Percentiles rank a stretch among this genome's conserved stretches.
phyloP scores from a whole-genome alignment of 345 rosid species.

The Atalantia buxifolia region DNA sequence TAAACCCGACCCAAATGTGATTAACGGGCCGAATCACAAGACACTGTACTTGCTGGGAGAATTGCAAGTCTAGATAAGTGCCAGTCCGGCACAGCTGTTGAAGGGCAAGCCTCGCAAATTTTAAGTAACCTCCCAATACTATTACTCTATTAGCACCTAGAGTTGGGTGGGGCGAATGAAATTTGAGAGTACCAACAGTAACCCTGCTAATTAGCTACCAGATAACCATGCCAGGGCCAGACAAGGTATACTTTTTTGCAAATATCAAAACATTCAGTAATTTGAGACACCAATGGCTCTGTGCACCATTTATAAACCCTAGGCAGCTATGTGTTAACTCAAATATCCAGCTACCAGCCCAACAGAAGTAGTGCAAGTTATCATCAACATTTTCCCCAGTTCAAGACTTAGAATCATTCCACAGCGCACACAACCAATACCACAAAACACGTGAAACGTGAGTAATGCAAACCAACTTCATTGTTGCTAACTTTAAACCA shows the following conservation, averaged over 20 bases:
- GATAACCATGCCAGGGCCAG: background rate
- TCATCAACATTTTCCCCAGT: background rate
- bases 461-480: background rate
- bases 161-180: background rate
- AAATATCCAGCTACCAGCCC: background rate
- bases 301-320: background rate
- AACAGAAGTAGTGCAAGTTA: background rate
- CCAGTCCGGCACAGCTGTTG: background rate
- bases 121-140: background rate
- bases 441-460: too few species aligned
- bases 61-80: too few species aligned
- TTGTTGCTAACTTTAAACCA: background rate
- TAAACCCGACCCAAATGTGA: background rate
- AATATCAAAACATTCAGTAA: background rate
- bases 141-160: background rate
- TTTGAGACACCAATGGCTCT: background rate
- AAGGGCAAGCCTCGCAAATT: background rate
- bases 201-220: background rate
- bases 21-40: background rate
- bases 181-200: background rate
- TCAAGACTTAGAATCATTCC: background rate
- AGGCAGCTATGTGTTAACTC: background rate
- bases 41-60: too few species aligned
- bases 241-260: background rate
- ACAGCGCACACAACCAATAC: background rate